Percentiles rank a stretch among this genome's conserved stretches.
These are phyloP conservation scores for Entamoeba histolytica DNA, from an alignment of 208 protist genomes.

Conservation along the genomic window DNA sequence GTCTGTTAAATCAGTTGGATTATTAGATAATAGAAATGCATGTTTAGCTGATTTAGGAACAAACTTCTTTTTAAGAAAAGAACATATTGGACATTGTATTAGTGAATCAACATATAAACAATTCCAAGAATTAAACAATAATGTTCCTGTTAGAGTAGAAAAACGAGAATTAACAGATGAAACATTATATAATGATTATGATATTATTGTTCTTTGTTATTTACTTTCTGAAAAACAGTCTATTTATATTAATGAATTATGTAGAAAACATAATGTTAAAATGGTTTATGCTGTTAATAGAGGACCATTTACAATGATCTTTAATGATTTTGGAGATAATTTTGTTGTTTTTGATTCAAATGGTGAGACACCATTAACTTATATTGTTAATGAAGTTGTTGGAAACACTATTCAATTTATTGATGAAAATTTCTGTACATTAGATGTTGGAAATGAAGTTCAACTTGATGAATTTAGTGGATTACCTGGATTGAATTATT, in stretches of 20 bases:
- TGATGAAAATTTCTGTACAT: background rate
- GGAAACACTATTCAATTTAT: background rate
- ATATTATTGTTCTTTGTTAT: constrained; percentile 9
- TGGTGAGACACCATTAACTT: constrained; percentile 32
- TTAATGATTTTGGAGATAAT: constrained; percentile 49
- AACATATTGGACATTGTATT: constrained; percentile 9
- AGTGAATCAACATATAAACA: background rate
- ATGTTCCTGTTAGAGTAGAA: background rate
- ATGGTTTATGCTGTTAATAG: constrained; percentile 13
- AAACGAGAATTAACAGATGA: background rate
- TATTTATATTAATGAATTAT: background rate
- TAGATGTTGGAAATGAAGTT: constrained; percentile 6
- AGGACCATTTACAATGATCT: constrained; percentile 41
- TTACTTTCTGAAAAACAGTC: background rate
- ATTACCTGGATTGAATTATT: background rate
- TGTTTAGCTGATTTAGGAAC: constrained; percentile 10
- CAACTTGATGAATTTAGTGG: constrained; percentile 14
- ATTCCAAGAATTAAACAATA: constrained; percentile 23
- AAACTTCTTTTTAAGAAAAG: constrained; percentile 19
- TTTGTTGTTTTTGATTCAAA: constrained; percentile 45
- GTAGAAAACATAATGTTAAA: constrained; percentile 3
- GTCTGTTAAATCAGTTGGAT: constrained; percentile 4
- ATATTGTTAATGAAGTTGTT: background rate
- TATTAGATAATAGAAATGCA: constrained; percentile 12
- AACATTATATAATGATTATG: background rate